These are phyloP conservation scores for Beauveria pseudobassiana DNA, from an alignment of 2,329 filamentous ascomycete genomes.

Conservation along the genomic window DNA sequence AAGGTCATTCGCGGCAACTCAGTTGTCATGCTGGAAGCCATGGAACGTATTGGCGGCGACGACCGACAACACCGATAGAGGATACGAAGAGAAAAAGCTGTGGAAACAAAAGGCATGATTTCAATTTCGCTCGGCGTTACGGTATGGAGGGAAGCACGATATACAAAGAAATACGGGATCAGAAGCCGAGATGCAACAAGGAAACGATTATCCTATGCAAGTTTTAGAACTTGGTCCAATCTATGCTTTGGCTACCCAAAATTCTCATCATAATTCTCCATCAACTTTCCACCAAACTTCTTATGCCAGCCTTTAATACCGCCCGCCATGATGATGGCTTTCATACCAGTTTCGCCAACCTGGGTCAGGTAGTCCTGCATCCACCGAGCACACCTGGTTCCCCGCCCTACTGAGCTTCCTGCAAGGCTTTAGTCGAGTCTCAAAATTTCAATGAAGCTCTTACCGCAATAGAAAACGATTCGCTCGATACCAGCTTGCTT, in stretches of 20 bases:
- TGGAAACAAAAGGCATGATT: slow-evolving; percentile 15
- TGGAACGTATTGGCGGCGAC: slow-evolving; percentile 60
- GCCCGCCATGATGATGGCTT: slow-evolving; percentile 40
- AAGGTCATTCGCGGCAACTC: slow-evolving; percentile 95
- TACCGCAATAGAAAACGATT: slow-evolving; percentile 51
- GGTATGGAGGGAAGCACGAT: slow-evolving; percentile 18
- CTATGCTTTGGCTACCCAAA: slow-evolving; percentile 22
- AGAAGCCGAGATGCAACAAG: slow-evolving; percentile 14
- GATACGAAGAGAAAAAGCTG: background rate
- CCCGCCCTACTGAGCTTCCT: slow-evolving; percentile 45
- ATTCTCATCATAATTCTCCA: slow-evolving; percentile 43
- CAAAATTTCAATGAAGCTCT: background rate
- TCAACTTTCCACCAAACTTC: slow-evolving; percentile 36
- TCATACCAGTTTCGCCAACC: slow-evolving; percentile 33
- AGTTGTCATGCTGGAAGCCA: slow-evolving; percentile 91
- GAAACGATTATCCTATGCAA: background rate
- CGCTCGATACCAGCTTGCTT: slow-evolving; percentile 39
- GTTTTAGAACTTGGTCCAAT: background rate
- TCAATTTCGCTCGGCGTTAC: slow-evolving; percentile 27
- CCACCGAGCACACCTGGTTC: slow-evolving; percentile 46
- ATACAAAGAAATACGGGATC: slow-evolving; percentile 14
- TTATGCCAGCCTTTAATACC: slow-evolving; percentile 51
- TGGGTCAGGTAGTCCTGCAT: slow-evolving; percentile 48
- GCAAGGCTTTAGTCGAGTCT: background rate
- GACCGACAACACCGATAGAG: slow-evolving; percentile 35